Percentiles rank a stretch among this genome's conserved stretches.
Conservation (phyloP, 139 green algal species). For the Volvox africanus region DNA sequence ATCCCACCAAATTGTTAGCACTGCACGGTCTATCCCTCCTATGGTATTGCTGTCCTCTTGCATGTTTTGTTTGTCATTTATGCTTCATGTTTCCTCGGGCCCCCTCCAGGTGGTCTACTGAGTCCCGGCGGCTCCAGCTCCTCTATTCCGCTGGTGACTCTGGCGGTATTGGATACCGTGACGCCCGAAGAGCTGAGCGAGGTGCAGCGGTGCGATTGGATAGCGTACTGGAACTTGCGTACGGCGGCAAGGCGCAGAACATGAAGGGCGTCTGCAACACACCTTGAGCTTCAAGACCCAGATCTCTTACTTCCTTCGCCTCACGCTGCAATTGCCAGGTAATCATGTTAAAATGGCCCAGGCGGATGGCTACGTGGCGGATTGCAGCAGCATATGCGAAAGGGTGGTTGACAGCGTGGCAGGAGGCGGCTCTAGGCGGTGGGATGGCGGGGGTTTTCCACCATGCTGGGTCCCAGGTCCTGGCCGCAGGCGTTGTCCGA, state of each 20-base stretch:
- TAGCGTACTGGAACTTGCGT: conserved; percentile 24
- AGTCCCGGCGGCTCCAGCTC: neutral
- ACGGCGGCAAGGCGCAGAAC: conserved; percentile 1
- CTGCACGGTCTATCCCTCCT: too few relatives aligned
- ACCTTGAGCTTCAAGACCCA: neutral
- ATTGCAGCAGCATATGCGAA: neutral
- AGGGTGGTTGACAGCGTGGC: neutral
- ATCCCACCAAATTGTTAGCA: neutral
- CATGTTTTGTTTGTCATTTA: neutral
- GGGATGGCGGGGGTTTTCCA: neutral
- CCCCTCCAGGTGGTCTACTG: neutral
- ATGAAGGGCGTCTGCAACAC: neutral
- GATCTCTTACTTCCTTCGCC: too few relatives aligned
- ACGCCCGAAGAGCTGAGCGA: conserved; percentile 13
- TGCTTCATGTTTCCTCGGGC: neutral
- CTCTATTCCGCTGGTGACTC: neutral
- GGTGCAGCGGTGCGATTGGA: conserved; percentile 39
- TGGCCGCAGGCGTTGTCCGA: conserved; percentile 19
- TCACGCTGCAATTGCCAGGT: neutral
- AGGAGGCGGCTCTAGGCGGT: neutral
- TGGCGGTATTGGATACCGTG: conserved; percentile 33
- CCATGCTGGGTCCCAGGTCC: neutral
- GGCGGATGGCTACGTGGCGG: neutral
- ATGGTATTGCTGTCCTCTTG: too few relatives aligned
- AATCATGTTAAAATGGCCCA: neutral